phyloP scores from a whole-genome alignment of 2,329 filamentous ascomycete genomes.

The Cercospora beticola region DNA sequence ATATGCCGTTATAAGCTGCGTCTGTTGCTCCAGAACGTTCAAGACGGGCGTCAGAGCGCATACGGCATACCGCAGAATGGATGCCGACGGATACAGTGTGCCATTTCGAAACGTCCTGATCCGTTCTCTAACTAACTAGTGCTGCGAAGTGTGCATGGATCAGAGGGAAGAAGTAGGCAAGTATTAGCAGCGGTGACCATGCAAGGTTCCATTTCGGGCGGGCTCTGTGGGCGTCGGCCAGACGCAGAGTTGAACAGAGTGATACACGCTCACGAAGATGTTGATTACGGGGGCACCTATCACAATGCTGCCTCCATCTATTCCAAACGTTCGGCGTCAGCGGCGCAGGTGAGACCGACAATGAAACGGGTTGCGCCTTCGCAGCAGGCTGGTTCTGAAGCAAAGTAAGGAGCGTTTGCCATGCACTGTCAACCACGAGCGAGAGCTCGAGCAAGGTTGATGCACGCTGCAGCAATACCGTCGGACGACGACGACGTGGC shows the following conservation, averaged over 20 bases:
- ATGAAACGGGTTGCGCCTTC: not conserved
- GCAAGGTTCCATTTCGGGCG: not conserved
- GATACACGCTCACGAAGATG: not conserved
- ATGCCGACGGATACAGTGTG: too few relatives aligned
- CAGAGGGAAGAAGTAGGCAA: not conserved
- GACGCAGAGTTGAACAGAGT: not conserved
- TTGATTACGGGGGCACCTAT: not conserved
- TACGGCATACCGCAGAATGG: too few relatives aligned
- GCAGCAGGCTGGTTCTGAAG: not conserved
- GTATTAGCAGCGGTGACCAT: not conserved
- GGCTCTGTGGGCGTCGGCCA: not conserved
- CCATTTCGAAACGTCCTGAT: too few relatives aligned
- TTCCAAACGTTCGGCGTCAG: not conserved
- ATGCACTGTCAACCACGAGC: not conserved
- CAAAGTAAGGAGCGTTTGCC: not conserved
- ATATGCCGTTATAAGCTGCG: too few relatives aligned
- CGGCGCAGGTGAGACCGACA: not conserved
- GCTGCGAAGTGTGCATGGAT: not conserved
- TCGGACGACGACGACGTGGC: too few relatives aligned
- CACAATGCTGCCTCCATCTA: not conserved
- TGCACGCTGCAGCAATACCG: not conserved
- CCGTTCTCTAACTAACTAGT: not conserved
- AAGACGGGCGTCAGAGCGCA: too few relatives aligned
- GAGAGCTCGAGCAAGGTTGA: not conserved
- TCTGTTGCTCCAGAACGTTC: too few relatives aligned